Evolutionary conservation across 768 basidiomycete species (phyloP), one percentile per base, ranked within the genome.

Genomic region (Tricholoma furcatifolium): DNA sequence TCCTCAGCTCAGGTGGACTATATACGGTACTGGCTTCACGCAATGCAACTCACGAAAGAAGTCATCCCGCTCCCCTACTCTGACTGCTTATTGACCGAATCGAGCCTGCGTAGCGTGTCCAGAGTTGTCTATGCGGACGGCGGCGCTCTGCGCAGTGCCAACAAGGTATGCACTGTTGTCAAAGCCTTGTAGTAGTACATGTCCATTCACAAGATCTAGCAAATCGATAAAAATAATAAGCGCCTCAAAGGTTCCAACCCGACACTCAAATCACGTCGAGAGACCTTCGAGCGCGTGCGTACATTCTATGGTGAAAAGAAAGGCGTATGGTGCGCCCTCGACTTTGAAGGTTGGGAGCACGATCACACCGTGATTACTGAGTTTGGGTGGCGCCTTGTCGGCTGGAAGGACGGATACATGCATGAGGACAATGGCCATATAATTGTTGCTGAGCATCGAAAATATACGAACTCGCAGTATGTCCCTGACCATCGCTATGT

Each of bases 1-100:
- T 88, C 92, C 21, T 89, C 87, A 14, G 83, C 83, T 6, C 91
- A 94, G 69, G 79, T 93, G 57, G 91, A 94, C 65, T 94, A 92
- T 67, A 67, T 88, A 17, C 77, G 89, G 47, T 92, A 93, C 67
- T 94, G 87, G 86, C 76, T 93, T 47, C 81, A 89, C 62, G 82
- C 84, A 1, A 84, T 86, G 78, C 71, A 77, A 52, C 73, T 91
- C 58, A 90, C 88, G 0, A 73, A 79, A 51, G 65, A 75, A 15
- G 74, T 77, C 40, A 79, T 93, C 38, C 84, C 90, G 15, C 70
- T 94, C 21, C 91, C 92, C 1, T 85, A 87, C 60, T 87, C 85
- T 4, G 84, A 91, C 53, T 91, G 84, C 59, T 80, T 94, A 39
- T 71, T 93, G 57, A 82, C 79, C 1, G 72, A 72, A 24, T 75